Conservation (phyloP, 495 filamentous ascomycete species). For the Lophiotrema nucula region DNA sequence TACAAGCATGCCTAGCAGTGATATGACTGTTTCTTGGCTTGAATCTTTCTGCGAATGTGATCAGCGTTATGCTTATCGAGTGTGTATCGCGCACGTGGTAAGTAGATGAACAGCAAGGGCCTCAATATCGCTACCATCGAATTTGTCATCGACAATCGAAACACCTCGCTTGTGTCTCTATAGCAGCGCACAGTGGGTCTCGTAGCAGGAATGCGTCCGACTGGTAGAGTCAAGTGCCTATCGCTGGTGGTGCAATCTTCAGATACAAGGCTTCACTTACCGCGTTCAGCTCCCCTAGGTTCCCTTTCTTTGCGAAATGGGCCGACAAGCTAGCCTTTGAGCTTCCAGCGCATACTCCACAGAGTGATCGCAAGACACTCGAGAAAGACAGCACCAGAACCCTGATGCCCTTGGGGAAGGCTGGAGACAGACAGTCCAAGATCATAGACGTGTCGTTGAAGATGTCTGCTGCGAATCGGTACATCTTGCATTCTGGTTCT, state of each 20-base stretch:
- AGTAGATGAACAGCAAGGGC: constrained; percentile 10
- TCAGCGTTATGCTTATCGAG: constrained; percentile 26
- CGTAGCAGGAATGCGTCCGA: no score
- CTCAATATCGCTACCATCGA: background rate
- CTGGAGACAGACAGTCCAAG: constrained; percentile 82
- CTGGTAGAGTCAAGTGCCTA: no score
- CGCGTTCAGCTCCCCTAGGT: constrained; percentile 90
- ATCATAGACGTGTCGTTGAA: constrained; percentile 92
- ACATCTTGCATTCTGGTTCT: constrained; percentile 92
- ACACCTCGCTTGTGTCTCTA: no score
- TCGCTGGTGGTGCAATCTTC: no score
- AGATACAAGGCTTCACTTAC: constrained; percentile 51
- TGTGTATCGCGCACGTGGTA: constrained; percentile 8
- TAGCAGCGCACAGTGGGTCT: no score
- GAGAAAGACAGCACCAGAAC: constrained; percentile 70
- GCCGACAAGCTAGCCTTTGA: constrained; percentile 88
- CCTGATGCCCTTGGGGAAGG: constrained; percentile 65
- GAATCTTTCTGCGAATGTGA: constrained; percentile 69
- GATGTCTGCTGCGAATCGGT: constrained; percentile 83
- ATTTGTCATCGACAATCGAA: no score
- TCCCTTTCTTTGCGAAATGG: constrained; percentile 87
- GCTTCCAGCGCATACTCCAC: constrained; percentile 84
- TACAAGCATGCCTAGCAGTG: constrained; percentile 84
- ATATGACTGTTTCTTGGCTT: constrained; percentile 93
- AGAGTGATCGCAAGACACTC: constrained; percentile 76